Evolutionary conservation across 225 moss, liverwort and hornwort genomes (phyloP).

Genomic region (Ulota crispa): DNA sequence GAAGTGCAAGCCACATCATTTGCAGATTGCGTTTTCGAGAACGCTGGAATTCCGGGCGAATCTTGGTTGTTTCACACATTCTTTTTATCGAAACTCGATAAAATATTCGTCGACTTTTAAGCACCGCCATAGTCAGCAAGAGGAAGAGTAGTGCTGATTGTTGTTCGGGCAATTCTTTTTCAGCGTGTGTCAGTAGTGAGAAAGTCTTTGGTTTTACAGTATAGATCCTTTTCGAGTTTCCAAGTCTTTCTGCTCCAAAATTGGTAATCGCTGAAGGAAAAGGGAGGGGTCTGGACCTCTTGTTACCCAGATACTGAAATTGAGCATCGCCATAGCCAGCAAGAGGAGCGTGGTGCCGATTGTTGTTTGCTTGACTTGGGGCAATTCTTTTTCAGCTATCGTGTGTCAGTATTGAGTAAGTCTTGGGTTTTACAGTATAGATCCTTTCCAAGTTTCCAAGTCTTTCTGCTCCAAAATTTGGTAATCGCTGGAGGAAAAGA

Average conservation of each 20-base stretch:
- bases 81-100: background rate
- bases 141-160: background rate
- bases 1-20: background rate
- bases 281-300: background rate
- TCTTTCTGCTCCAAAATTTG: background rate
- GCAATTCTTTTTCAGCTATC: background rate
- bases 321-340: background rate
- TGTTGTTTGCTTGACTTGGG: background rate
- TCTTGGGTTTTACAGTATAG: background rate
- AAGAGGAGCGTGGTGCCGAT: background rate
- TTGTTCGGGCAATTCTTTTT: background rate
- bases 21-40: background rate
- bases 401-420: background rate
- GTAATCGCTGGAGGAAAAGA: conserved; percentile 4
- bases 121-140: background rate
- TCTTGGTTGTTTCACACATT: background rate
- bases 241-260: background rate
- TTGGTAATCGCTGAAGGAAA: conserved; percentile 10
- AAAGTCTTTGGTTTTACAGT: background rate
- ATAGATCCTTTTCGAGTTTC: background rate
- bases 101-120: conserved; percentile 10
- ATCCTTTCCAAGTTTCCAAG: background rate
- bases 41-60: background rate
- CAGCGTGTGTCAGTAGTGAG: background rate
- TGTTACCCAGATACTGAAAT: background rate